Evolutionary conservation across 495 filamentous ascomycete species (phyloP).

Genomic region (Apodospora peruviana): DNA sequence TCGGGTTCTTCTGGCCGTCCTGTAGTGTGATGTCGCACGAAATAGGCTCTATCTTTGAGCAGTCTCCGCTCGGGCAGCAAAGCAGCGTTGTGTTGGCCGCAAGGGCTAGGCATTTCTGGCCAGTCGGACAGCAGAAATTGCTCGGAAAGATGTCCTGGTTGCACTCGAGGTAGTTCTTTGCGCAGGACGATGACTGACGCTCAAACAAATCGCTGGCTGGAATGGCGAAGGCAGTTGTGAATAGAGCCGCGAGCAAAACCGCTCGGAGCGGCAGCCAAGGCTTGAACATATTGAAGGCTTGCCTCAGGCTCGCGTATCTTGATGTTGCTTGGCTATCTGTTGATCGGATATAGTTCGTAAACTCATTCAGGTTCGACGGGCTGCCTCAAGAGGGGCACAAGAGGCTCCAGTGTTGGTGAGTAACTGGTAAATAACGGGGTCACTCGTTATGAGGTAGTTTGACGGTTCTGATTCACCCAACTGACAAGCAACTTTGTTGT

Average conservation of each 20-base stretch:
- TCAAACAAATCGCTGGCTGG: conserved; percentile 24
- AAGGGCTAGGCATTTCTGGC: conserved; percentile 57
- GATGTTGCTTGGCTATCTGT: background rate
- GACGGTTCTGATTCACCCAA: background rate
- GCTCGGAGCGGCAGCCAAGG: conserved; percentile 14
- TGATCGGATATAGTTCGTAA: background rate
- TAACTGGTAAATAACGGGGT: too few species aligned
- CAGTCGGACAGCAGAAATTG: conserved; percentile 69
- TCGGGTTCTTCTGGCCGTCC: conserved; percentile 56
- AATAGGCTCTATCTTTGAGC: conserved; percentile 62
- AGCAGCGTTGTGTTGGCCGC: conserved; percentile 64
- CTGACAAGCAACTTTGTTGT: background rate
- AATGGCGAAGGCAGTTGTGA: conserved; percentile 25
- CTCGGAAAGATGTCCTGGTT: conserved; percentile 50
- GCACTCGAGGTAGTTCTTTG: conserved; percentile 41
- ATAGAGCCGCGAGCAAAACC: conserved; percentile 24
- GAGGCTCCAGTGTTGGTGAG: too few species aligned
- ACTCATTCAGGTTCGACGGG: background rate
- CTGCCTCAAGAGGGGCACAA: too few species aligned
- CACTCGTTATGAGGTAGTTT: too few species aligned
- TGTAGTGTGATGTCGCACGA: conserved; percentile 64
- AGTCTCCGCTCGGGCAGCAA: conserved; percentile 70
- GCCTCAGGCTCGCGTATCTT: background rate
- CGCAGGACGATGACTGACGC: conserved; percentile 27
- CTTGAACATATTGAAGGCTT: conserved; percentile 11